These are phyloP conservation scores for Umbelopsis sp. DNA, from an alignment of 192 early-diverging fungal genomes.

Conservation along the genomic window DNA sequence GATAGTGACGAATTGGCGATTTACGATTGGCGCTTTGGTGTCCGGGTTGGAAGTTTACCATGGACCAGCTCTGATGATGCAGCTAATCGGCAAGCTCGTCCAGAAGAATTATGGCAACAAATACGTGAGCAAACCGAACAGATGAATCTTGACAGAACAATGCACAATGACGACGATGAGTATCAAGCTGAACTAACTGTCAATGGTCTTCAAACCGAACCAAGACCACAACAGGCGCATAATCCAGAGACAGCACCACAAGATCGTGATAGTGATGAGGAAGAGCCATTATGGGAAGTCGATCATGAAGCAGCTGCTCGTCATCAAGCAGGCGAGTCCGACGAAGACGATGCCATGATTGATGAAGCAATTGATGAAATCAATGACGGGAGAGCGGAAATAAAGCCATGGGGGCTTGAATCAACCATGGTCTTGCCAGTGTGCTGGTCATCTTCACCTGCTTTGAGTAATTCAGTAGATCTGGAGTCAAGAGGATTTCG, in stretches of 20 bases:
- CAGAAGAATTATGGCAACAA: conserved; percentile 3
- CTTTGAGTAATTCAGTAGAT: background rate
- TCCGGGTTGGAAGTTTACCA: conserved; percentile 31
- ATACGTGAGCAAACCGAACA: background rate
- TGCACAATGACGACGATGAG: background rate
- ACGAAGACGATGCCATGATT: conserved; percentile 7
- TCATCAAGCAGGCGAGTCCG: background rate
- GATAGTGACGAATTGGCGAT: conserved; percentile 31
- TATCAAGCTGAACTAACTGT: background rate
- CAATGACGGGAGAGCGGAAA: conserved; percentile 22
- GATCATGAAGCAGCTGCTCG: background rate
- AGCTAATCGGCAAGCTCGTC: background rate
- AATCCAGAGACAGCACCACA: background rate
- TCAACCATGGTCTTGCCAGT: conserved; percentile 26
- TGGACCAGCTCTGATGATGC: conserved; percentile 24
- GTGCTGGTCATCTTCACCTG: background rate
- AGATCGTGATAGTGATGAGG: background rate
- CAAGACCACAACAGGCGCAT: background rate
- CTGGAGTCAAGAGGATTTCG: conserved; percentile 27
- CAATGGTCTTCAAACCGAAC: background rate
- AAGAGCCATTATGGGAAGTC: conserved; percentile 15
- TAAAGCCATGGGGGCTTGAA: conserved; percentile 33
- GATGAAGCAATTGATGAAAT: conserved; percentile 21
- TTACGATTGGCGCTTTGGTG: conserved; percentile 41
- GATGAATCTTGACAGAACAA: background rate